Evolutionary conservation across 805 yeast genomes (phyloP).

Genomic region (Grigorovia transvaalensis): DNA sequence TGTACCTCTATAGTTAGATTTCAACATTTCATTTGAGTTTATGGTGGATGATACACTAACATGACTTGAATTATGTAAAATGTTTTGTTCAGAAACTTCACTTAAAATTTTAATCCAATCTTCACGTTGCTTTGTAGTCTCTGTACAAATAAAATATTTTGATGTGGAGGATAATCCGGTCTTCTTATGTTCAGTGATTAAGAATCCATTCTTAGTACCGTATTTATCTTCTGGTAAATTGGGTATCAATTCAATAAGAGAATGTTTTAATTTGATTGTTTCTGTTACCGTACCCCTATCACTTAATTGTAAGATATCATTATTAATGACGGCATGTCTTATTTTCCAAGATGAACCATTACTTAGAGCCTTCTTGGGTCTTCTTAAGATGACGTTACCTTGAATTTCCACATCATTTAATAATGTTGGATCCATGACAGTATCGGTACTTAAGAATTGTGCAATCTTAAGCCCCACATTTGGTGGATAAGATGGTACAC

Average conservation of each 20-base stretch:
- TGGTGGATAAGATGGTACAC: constrained; percentile 48
- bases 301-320: constrained; percentile 44
- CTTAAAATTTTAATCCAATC: constrained; percentile 49
- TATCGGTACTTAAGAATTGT: constrained; percentile 55
- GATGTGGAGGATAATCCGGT: constrained; percentile 30
- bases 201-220: constrained; percentile 29
- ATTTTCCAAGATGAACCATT: constrained; percentile 57
- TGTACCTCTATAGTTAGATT: not conserved
- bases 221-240: constrained; percentile 29
- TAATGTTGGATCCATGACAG: constrained; percentile 50
- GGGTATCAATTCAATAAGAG: constrained; percentile 32
- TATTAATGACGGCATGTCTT: constrained; percentile 57
- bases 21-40: not conserved
- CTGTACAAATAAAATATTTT: constrained; percentile 66
- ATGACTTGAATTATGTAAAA: constrained; percentile 1
- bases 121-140: constrained; percentile 66
- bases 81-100: constrained; percentile 20
- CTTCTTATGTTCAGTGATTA: constrained; percentile 33
- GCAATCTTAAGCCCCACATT: constrained; percentile 45
- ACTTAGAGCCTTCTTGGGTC: constrained; percentile 40
- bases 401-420: constrained; percentile 45
- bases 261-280: constrained; percentile 25
- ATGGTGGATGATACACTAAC: not conserved
- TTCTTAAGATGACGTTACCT: constrained; percentile 54
- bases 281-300: constrained; percentile 49